Evolutionary conservation across 257 asterid species (phyloP).

Genomic region (Lithospermum erythrorhizon): DNA sequence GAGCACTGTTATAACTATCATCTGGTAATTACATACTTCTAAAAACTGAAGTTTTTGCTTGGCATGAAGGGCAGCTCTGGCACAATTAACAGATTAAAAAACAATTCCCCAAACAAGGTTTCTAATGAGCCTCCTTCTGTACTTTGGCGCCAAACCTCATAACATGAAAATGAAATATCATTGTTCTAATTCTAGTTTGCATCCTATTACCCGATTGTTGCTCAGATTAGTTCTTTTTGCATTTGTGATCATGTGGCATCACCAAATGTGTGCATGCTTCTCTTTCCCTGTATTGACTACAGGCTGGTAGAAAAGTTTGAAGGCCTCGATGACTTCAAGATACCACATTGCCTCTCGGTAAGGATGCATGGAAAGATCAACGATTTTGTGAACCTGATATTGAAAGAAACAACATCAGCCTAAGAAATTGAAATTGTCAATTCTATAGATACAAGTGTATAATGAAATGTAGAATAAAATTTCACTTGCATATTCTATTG

Average conservation of each 20-base stretch:
- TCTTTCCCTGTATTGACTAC: constrained; percentile 26
- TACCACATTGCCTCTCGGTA: constrained; percentile 96
- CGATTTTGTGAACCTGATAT: constrained; percentile 84
- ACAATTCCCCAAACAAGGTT: neutral
- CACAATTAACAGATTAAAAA: no score
- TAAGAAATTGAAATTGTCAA: neutral
- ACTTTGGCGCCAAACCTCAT: neutral
- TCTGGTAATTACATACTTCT: neutral
- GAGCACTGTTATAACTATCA: neutral
- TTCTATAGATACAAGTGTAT: neutral
- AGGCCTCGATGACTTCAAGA: constrained; percentile 82
- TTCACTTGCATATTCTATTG: no score
- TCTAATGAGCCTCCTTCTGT: neutral
- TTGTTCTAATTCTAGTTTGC: neutral
- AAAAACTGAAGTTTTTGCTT: neutral
- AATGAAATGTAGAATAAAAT: no score
- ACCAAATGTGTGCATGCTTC: neutral
- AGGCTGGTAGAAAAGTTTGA: constrained; percentile 64
- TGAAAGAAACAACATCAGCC: neutral
- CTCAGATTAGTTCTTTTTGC: neutral
- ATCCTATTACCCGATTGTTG: neutral
- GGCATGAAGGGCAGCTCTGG: neutral
- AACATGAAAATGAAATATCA: neutral
- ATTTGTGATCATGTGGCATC: neutral
- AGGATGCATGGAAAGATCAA: constrained; percentile 66